Conservation (phyloP, 1,284 basidiomycete genomes). For the Puccinia brachypodii region DNA sequence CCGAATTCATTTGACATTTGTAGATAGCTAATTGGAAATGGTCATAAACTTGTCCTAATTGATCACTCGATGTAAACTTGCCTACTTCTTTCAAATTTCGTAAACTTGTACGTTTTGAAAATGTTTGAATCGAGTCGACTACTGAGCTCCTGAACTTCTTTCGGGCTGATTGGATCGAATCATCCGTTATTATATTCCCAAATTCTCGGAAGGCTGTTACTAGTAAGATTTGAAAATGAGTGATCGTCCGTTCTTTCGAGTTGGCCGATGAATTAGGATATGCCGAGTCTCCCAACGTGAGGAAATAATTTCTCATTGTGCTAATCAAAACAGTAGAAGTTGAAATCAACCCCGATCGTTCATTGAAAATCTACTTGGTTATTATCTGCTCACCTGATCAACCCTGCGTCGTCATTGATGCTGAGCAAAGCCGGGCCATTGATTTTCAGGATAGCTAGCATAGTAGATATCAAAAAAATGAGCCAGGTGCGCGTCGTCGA, state of each 20-base stretch:
- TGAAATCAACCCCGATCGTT: not conserved
- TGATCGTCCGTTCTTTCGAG: conserved; percentile 87
- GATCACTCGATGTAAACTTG: conserved; percentile 76
- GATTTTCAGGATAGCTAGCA: conserved; percentile 88
- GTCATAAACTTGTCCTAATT: conserved; percentile 86
- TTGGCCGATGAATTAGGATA: conserved; percentile 80
- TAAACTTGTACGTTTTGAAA: conserved; percentile 90
- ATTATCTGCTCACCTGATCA: conserved; percentile 71
- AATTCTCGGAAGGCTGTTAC: conserved; percentile 97
- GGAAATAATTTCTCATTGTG: conserved; percentile 91
- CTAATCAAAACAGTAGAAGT: conserved; percentile 58
- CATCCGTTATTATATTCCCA: conserved; percentile 84
- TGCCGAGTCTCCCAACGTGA: conserved; percentile 88
- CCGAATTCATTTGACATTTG: conserved; percentile 50
- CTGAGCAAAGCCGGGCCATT: conserved; percentile 93
- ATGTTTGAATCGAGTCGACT: conserved; percentile 88
- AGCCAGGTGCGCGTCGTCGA: not conserved
- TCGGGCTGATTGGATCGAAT: conserved; percentile 85
- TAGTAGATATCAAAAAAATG: too few species aligned
- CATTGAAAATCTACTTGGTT: conserved; percentile 18
- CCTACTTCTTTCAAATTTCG: conserved; percentile 81
- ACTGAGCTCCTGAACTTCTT: conserved; percentile 85
- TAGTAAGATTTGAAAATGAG: conserved; percentile 89
- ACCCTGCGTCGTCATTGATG: conserved; percentile 94
- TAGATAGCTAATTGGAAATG: conserved; percentile 62